phyloP scores from a whole-genome alignment of 2,329 filamentous ascomycete genomes.

The Penicillium sp. region DNA sequence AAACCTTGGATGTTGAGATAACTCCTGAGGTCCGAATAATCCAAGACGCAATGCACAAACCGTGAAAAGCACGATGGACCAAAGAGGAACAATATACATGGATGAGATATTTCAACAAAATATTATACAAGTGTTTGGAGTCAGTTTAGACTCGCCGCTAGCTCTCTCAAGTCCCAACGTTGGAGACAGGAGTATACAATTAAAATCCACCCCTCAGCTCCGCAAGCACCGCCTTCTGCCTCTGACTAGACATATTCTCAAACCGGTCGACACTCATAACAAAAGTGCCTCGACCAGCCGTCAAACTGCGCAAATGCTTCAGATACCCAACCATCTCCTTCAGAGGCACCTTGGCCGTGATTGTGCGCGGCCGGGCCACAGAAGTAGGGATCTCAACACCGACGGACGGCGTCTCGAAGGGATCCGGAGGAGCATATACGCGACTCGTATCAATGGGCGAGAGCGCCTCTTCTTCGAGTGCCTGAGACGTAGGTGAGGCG shows the following conservation, averaged over 20 bases:
- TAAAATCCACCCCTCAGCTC: slow-evolving; percentile 44
- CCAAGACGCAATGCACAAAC: no score
- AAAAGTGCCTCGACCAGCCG: slow-evolving; percentile 77
- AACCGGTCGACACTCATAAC: slow-evolving; percentile 74
- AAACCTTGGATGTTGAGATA: no score
- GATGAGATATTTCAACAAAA: neutral
- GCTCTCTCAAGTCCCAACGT: neutral
- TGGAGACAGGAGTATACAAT: neutral
- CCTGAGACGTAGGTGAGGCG: slow-evolving; percentile 11
- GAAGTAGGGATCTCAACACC: slow-evolving; percentile 30
- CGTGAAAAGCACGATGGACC: no score
- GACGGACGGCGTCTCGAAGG: slow-evolving; percentile 56
- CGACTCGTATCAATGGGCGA: slow-evolving; percentile 66
- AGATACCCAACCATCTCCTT: slow-evolving; percentile 98
- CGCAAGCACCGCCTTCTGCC: slow-evolving; percentile 59
- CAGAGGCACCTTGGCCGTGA: slow-evolving; percentile 84
- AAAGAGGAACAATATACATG: slow-evolving; percentile 2
- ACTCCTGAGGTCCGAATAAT: no score
- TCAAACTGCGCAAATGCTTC: slow-evolving; percentile 84
- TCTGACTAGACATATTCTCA: slow-evolving; percentile 64
- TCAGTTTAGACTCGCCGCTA: neutral
- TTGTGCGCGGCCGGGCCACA: slow-evolving; percentile 57
- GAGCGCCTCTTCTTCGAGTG: slow-evolving; percentile 30
- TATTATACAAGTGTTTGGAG: slow-evolving; percentile 2
- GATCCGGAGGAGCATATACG: slow-evolving; percentile 87